Evolutionary conservation across 2,329 filamentous ascomycete genomes (phyloP), one percentile per base, ranked within the genome.

Genomic region (Aspergillus sp.): DNA sequence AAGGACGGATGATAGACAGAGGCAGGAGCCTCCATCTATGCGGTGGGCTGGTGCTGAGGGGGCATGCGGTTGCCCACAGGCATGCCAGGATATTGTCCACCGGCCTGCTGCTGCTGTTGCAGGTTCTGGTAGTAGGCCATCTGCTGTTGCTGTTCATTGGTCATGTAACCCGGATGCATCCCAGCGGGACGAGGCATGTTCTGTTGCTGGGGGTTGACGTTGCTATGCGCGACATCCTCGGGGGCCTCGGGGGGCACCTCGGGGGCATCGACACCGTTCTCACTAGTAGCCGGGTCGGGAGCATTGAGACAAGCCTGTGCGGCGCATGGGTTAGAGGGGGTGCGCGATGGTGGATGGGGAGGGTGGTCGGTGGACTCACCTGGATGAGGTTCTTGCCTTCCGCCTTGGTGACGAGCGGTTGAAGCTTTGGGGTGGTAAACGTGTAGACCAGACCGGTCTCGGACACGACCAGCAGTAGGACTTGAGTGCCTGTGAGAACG

Each of bases 381-480:
- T 99, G 94, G 63, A 99, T 97, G 60, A 99, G 80, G 73, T 99
- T 99, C 84, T 99, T 99, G 78, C 94, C 94, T 77, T 97, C 94
- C 16, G 94, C 88, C 80, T 97, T 97, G 58, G 94, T 99, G 63
- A 97, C 94, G 49, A 99, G 85, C 58, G 94, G 94, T 77, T 97
- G 94, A 51, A 99, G 85, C 80, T 99, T 99, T 17, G 94, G 94
- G 14, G 94, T 99, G 57, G 93, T 97, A 74, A 97, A 97, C 54
- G 93, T 97, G 76, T 97, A 97, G 66, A 97, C 93, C 32, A 97
- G 85, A 61, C 93, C 93, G 20, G 93, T 97, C 79, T 97, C 93
- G 42, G 93, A 97, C 59, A 97, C 93, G 65, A 97, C 93, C 50
- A 99, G 86, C 36, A 99, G 84, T 30, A 99, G 82, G 46, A 99